These are phyloP conservation scores for Sarcomyxa edulis DNA, from an alignment of 768 basidiomycete species.

Conservation along the genomic window DNA sequence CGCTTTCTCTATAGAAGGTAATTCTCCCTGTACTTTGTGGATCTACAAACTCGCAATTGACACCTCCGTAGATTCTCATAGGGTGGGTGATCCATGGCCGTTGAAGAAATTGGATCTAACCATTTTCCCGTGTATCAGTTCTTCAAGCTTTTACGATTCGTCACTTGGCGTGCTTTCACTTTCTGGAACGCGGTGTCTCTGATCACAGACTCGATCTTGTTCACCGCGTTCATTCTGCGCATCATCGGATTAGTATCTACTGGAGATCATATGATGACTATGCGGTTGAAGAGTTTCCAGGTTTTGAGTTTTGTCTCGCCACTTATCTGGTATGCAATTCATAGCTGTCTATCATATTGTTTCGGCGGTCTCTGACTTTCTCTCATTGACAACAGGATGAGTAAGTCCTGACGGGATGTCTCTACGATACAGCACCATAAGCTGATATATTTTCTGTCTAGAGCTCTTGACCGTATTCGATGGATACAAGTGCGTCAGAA, in stretches of 20 bases:
- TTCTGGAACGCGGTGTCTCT: slow-evolving; percentile 75
- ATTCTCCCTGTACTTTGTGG: slow-evolving; percentile 12
- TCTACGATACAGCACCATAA: neutral
- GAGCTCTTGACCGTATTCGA: slow-evolving; percentile 79
- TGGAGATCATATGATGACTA: slow-evolving; percentile 25
- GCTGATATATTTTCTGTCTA: too few relatives aligned
- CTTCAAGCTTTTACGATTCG: slow-evolving; percentile 65
- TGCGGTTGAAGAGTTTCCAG: slow-evolving; percentile 76
- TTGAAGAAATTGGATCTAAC: too few relatives aligned
- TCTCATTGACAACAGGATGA: slow-evolving; percentile 57
- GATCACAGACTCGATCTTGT: slow-evolving; percentile 66
- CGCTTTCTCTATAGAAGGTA: slow-evolving; percentile 79
- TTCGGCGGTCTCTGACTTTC: neutral
- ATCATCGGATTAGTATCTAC: slow-evolving; percentile 44
- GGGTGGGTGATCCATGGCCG: too few relatives aligned
- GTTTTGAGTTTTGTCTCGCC: slow-evolving; percentile 84
- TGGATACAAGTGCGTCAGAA: slow-evolving; percentile 62
- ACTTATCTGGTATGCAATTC: slow-evolving; percentile 75
- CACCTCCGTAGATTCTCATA: neutral
- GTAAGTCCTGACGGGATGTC: slow-evolving; percentile 26
- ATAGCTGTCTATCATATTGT: neutral
- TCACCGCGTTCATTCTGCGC: slow-evolving; percentile 72
- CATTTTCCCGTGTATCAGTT: too few relatives aligned
- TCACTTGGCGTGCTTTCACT: slow-evolving; percentile 74
- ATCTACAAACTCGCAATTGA: neutral